These are phyloP conservation scores for Schizosaccharomyces lindneri DNA, from an alignment of 805 yeast genomes.

Conservation along the genomic window DNA sequence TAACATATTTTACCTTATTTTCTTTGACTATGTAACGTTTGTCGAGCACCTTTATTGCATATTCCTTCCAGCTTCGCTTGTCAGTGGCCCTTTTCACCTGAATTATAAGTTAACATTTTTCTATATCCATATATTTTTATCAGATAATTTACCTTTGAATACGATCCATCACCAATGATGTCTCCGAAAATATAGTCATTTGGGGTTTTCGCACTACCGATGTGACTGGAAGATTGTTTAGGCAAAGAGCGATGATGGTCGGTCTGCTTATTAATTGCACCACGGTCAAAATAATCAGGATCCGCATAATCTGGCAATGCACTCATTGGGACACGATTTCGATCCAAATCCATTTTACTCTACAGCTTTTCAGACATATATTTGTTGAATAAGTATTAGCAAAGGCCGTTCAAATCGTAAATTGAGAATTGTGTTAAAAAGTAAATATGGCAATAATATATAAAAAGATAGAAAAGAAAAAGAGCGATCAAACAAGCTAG, in stretches of 20 bases:
- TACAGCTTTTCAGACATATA: too few relatives aligned
- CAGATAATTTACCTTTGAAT: background rate
- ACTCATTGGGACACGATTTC: background rate
- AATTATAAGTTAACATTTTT: background rate
- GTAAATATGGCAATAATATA: too few relatives aligned
- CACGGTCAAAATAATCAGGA: background rate
- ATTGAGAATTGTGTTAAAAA: too few relatives aligned
- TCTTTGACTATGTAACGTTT: constrained; percentile 85
- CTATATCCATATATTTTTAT: background rate
- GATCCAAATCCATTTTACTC: background rate
- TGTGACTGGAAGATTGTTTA: background rate
- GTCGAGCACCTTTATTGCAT: constrained; percentile 75
- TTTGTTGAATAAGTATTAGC: too few relatives aligned
- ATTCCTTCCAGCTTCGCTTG: constrained; percentile 42
- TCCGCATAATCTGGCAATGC: background rate
- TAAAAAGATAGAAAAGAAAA: too few relatives aligned
- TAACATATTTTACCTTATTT: constrained; percentile 82
- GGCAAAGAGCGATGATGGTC: background rate
- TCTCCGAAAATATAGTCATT: background rate
- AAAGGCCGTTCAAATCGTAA: too few relatives aligned
- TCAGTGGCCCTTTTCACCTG: constrained; percentile 35
- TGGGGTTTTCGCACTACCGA: background rate
- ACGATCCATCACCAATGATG: background rate
- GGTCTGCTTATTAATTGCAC: background rate
- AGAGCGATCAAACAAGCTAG: too few relatives aligned